Percentiles rank a stretch among this genome's conserved stretches.
phyloP scores from a whole-genome alignment of 805 yeast species.

The Hanseniaspora mollemarum region DNA sequence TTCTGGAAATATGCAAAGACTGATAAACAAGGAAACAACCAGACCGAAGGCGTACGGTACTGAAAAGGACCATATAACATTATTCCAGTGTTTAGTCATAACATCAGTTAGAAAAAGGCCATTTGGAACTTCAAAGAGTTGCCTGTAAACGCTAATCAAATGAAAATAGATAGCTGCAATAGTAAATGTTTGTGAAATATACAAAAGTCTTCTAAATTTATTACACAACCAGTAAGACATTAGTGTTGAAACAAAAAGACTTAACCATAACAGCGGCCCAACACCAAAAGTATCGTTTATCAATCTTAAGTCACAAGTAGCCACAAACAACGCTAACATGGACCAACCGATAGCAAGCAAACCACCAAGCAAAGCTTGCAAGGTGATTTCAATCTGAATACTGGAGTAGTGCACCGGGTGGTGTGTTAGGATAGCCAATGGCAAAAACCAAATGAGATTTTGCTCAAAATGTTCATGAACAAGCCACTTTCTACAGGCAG shows the following conservation, averaged over 20 bases:
- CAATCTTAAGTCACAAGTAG: conserved; percentile 32
- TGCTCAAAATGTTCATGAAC: conserved; percentile 24
- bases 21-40: conserved; percentile 30
- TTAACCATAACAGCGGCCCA: conserved; percentile 38
- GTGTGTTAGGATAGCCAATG: conserved; percentile 34
- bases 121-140: not conserved
- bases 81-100: conserved; percentile 26
- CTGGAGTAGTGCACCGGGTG: conserved; percentile 41
- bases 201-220: conserved; percentile 33
- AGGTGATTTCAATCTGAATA: conserved; percentile 37
- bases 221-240: conserved; percentile 35
- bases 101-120: conserved; percentile 16
- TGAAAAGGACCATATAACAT: conserved; percentile 33
- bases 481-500: conserved; percentile 34
- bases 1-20: conserved; percentile 33
- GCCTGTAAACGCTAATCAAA: conserved; percentile 21
- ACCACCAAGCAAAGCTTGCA: conserved; percentile 33
- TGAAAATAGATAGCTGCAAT: conserved; percentile 32
- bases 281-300: conserved; percentile 26
- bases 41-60: conserved; percentile 39
- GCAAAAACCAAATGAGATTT: conserved; percentile 31
- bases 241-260: conserved; percentile 32
- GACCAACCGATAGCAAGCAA: conserved; percentile 38
- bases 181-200: conserved; percentile 31
- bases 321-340: conserved; percentile 34